Conservation (phyloP, 768 basidiomycete genomes). For the Cystobasidium onofrii region DNA sequence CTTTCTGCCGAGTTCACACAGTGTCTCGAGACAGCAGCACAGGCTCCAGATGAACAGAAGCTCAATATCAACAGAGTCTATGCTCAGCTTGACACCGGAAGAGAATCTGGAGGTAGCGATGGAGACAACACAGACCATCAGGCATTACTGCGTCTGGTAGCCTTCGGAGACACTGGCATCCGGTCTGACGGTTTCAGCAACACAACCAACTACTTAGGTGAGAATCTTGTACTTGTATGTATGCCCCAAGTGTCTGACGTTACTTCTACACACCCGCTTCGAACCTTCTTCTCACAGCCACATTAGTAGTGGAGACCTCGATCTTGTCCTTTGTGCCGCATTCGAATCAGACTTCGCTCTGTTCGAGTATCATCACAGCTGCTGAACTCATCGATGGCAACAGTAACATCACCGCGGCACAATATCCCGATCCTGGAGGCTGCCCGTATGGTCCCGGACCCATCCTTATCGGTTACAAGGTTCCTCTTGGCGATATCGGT, state of each 20-base stretch:
- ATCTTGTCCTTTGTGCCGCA: conserved; percentile 28
- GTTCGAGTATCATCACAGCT: conserved; percentile 19
- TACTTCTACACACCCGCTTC: background rate
- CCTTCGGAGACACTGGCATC: conserved; percentile 1
- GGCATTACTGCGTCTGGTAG: conserved; percentile 22
- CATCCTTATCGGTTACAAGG: conserved; percentile 65
- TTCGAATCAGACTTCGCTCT: conserved; percentile 28
- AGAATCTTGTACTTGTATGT: background rate
- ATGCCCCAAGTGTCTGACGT: too few relatives aligned
- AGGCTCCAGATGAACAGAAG: conserved; percentile 10
- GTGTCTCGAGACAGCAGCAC: background rate
- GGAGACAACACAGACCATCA: background rate
- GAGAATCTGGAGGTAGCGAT: background rate
- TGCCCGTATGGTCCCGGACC: conserved; percentile 74
- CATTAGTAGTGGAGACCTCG: conserved; percentile 24
- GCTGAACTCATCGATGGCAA: background rate
- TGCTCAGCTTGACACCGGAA: conserved; percentile 17
- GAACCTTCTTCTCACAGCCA: conserved; percentile 5
- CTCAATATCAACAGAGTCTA: conserved; percentile 19
- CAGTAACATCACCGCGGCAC: conserved; percentile 11
- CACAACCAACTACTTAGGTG: conserved; percentile 24
- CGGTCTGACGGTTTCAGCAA: conserved; percentile 21
- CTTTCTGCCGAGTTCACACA: conserved; percentile 10
- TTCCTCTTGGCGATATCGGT: conserved; percentile 50
- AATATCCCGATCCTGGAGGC: conserved; percentile 25